A percentile compares a stretch with the other conserved stretches of the same genome.
Evolutionary conservation across 805 yeast species (phyloP).

Genomic region (Candida cerambycidarum): DNA sequence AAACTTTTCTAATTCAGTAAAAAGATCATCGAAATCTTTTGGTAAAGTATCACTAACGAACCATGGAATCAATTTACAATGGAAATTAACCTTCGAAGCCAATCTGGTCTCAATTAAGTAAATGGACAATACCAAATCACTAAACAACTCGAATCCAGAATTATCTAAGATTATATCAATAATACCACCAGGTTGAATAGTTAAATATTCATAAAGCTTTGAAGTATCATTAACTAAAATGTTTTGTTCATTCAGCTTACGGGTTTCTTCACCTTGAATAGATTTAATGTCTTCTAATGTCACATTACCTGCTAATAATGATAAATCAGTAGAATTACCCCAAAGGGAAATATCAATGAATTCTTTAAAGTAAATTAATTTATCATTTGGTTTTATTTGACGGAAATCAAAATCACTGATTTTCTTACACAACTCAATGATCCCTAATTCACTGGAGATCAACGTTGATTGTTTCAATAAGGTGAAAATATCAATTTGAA

Average conservation of each 20-base stretch:
- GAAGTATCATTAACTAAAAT: conserved; percentile 75
- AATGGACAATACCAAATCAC: conserved; percentile 30
- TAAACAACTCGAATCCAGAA: conserved; percentile 89
- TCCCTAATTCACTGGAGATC: conserved; percentile 70
- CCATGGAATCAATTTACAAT: conserved; percentile 93
- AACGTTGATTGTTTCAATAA: conserved; percentile 72
- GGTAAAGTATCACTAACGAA: conserved; percentile 95
- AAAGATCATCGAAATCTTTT: conserved; percentile 64
- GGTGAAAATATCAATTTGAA: conserved; percentile 69
- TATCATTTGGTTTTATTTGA: conserved; percentile 29
- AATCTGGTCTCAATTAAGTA: conserved; percentile 63
- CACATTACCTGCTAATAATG: conserved; percentile 84
- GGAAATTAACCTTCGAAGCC: conserved; percentile 65
- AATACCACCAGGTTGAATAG: conserved; percentile 35
- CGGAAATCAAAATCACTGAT: conserved; percentile 36
- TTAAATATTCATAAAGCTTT: conserved; percentile 57
- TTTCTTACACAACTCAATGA: conserved; percentile 74
- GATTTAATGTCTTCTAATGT: conserved; percentile 81
- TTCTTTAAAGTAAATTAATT: conserved; percentile 69
- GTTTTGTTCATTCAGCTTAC: conserved; percentile 77
- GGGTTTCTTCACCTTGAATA: conserved; percentile 85
- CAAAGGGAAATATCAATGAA: conserved; percentile 86
- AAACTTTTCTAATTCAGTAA: conserved; percentile 54
- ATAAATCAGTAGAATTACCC: conserved; percentile 98
- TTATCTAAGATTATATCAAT: conserved; percentile 88